Evolutionary conservation across 2,329 filamentous ascomycete species (phyloP).

Genomic region (Clonostachys solani): DNA sequence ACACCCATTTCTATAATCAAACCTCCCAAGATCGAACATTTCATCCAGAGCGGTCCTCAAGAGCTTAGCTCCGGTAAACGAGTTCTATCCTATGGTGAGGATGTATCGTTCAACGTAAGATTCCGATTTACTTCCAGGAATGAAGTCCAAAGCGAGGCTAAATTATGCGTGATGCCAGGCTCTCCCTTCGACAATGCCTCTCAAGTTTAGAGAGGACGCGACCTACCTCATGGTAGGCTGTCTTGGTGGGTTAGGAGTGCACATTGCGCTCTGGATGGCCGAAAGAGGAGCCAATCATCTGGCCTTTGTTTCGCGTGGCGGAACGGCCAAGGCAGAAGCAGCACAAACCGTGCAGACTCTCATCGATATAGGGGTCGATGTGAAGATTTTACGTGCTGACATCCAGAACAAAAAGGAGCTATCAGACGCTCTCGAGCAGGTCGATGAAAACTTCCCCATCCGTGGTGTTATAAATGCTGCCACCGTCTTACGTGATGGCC

Average conservation of each 20-base stretch:
- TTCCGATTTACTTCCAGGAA: too few relatives aligned
- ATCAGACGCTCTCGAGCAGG: neutral
- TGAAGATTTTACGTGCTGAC: conserved; percentile 43
- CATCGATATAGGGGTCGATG: conserved; percentile 26
- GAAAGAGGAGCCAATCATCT: conserved; percentile 17
- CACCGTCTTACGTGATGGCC: conserved; percentile 23
- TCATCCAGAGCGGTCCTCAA: too few relatives aligned
- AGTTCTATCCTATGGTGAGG: too few relatives aligned
- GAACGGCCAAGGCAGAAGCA: neutral
- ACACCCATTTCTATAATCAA: too few relatives aligned
- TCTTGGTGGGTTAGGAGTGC: conserved; percentile 11
- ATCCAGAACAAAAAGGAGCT: conserved; percentile 17
- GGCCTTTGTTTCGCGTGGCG: conserved; percentile 9
- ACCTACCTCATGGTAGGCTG: conserved; percentile 13
- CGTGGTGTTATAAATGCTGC: conserved; percentile 31
- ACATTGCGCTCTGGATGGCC: conserved; percentile 9
- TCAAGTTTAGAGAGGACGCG: neutral
- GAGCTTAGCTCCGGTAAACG: too few relatives aligned
- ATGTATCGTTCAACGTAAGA: too few relatives aligned
- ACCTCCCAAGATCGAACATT: too few relatives aligned
- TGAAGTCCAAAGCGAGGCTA: too few relatives aligned
- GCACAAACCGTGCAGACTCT: neutral
- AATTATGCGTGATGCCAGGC: too few relatives aligned
- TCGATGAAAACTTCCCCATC: conserved; percentile 10
- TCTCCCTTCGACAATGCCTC: too few relatives aligned